These are phyloP conservation scores for Artemisia argyi DNA, from an alignment of 129 eudicot species.

Conservation along the genomic window DNA sequence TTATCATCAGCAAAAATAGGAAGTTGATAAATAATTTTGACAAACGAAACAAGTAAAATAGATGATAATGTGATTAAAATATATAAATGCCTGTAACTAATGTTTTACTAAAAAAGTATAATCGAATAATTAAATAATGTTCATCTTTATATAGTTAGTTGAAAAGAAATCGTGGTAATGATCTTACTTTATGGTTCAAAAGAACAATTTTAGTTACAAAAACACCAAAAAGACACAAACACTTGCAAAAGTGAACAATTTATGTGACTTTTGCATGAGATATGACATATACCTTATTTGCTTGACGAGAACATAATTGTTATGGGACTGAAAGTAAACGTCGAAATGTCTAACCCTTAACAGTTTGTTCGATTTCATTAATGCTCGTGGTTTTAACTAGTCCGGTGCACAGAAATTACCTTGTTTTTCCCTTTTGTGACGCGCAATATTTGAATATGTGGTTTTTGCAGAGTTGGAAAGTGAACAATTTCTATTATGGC, in stretches of 20 bases:
- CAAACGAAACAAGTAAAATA: too few species aligned
- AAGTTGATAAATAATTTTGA: too few species aligned
- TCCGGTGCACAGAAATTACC: too few species aligned
- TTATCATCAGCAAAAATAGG: too few species aligned
- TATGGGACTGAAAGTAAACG: not conserved
- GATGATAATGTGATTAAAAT: too few species aligned
- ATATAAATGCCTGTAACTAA: not conserved
- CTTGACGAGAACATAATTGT: not conserved
- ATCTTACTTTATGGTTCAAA: not conserved
- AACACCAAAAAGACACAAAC: not conserved
- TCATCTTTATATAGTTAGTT: too few species aligned
- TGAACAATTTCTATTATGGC: conserved; percentile 47
- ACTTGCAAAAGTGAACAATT: not conserved
- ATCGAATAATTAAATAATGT: not conserved
- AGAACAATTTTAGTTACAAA: not conserved
- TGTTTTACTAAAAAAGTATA: not conserved
- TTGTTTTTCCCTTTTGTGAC: not conserved
- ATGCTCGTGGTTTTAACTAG: too few species aligned
- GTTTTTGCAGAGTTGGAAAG: conserved; percentile 50
- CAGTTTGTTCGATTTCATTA: too few species aligned
- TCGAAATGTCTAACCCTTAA: not conserved
- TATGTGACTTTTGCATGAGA: not conserved
- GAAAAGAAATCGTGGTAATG: too few species aligned
- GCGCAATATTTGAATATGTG: not conserved
- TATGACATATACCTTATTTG: not conserved